A percentile compares a stretch with the other conserved stretches of the same genome.
Conservation (phyloP, 495 filamentous ascomycete species). For the Cladorrhinum samala region DNA sequence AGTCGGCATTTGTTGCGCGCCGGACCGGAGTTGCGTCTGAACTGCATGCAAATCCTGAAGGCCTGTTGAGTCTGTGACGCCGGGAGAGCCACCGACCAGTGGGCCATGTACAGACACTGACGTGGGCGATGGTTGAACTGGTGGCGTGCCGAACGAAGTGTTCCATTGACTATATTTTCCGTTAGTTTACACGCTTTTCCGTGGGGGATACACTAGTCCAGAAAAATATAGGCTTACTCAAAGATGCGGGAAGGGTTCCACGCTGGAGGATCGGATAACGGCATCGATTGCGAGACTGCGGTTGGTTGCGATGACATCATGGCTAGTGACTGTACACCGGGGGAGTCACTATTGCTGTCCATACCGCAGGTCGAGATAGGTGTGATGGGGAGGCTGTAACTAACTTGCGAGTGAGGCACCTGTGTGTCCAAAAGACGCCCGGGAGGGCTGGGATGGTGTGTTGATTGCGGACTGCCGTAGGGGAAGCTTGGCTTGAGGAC, state of each 20-base stretch:
- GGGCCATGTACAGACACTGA: conserved; percentile 34
- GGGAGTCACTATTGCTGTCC: conserved; percentile 75
- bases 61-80: conserved; percentile 45
- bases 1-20: conserved; percentile 47
- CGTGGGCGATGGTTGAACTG: conserved; percentile 37
- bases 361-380: conserved; percentile 70
- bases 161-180: conserved; percentile 71
- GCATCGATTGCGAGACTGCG: conserved; percentile 43
- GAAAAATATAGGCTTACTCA: conserved; percentile 60
- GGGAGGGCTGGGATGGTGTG: conserved; percentile 56
- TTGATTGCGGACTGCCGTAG: conserved; percentile 71
- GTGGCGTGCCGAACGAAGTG: conserved; percentile 73
- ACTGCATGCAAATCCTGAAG: conserved; percentile 46
- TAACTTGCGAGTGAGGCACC: conserved; percentile 59
- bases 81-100: conserved; percentile 39
- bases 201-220: background rate
- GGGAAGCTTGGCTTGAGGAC: conserved; percentile 84
- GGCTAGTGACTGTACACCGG: conserved; percentile 68
- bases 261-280: conserved; percentile 59
- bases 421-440: conserved; percentile 38
- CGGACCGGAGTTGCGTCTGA: conserved; percentile 46
- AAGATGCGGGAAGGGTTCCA: conserved; percentile 96
- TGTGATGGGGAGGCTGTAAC: conserved; percentile 74
- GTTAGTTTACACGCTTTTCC: conserved; percentile 21
- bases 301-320: conserved; percentile 59